Conservation (phyloP, 2,329 filamentous ascomycete genomes). For the Penicillium capsulatum region DNA sequence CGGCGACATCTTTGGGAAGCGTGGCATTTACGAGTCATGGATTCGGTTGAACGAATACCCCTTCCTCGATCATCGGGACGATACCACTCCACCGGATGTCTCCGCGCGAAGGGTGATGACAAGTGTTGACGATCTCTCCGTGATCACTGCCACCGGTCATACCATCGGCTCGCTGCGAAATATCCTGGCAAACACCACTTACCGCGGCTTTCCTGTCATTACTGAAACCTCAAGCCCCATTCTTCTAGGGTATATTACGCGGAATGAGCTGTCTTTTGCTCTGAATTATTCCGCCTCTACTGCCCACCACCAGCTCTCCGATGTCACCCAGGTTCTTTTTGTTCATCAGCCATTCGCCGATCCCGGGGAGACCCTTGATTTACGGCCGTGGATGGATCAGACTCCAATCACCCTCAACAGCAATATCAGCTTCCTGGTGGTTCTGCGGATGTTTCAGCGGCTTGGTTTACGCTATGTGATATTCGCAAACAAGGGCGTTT, state of each 20-base stretch:
- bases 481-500: conserved; percentile 73
- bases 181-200: conserved; percentile 68
- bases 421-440: conserved; percentile 73
- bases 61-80: conserved; percentile 87
- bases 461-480: conserved; percentile 86
- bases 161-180: conserved; percentile 71
- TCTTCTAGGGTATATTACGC: conserved; percentile 88
- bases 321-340: conserved; percentile 77
- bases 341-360: conserved; percentile 77
- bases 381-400: conserved; percentile 98
- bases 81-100: conserved; percentile 72
- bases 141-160: conserved; percentile 81
- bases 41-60: conserved; percentile 95
- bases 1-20: conserved; percentile 86
- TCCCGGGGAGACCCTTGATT: conserved; percentile 71
- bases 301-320: conserved; percentile 50
- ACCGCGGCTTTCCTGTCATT: conserved; percentile 89
- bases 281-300: conserved; percentile 58
- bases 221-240: conserved; percentile 71
- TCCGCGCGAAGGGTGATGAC: conserved; percentile 90
- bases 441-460: conserved; percentile 89
- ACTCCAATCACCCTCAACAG: conserved; percentile 87
- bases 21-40: conserved; percentile 96
- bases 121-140: conserved; percentile 79
- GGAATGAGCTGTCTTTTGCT: conserved; percentile 82